Evolutionary conservation across 257 asterid species (phyloP).

Genomic region (Craterostigma plantagineum): DNA sequence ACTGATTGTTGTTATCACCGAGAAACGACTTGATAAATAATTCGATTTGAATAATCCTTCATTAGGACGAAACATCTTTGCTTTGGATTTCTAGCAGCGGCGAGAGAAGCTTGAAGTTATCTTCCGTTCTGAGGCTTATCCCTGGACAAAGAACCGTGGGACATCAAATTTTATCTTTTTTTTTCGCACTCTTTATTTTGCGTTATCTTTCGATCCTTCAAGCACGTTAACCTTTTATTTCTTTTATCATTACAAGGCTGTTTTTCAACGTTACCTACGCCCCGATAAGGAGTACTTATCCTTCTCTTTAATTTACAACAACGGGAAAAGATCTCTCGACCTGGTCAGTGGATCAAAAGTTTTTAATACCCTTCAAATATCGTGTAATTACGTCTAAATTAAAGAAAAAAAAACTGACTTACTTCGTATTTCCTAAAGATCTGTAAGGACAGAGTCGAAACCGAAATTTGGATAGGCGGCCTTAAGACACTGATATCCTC

Average conservation of each 20-base stretch:
- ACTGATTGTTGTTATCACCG: no score
- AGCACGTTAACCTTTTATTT: slow-evolving; percentile 7
- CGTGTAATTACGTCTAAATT: background rate
- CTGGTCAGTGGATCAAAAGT: slow-evolving; percentile 44
- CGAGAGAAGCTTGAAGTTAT: slow-evolving; percentile 40
- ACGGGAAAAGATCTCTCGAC: slow-evolving; percentile 91
- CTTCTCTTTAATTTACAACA: slow-evolving; percentile 70
- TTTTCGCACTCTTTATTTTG: background rate
- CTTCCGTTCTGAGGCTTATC: slow-evolving; percentile 42
- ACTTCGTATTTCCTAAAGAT: slow-evolving; percentile 19
- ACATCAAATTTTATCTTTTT: background rate
- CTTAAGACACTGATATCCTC: slow-evolving; percentile 38
- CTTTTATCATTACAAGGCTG: slow-evolving; percentile 58
- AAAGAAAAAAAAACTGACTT: background rate
- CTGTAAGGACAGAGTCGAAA: slow-evolving; percentile 63
- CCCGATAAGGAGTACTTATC: slow-evolving; percentile 85
- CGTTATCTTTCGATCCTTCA: slow-evolving; percentile 4
- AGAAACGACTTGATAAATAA: no score
- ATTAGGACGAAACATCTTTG: background rate
- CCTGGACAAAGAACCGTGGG: slow-evolving; percentile 72
- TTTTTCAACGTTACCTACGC: slow-evolving; percentile 67
- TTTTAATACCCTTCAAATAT: background rate
- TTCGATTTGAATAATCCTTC: no score
- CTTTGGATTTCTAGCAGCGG: slow-evolving; percentile 16
- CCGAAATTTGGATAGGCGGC: slow-evolving; percentile 15